Conservation (phyloP, 768 basidiomycete species). For the Mycena epipterygia region DNA sequence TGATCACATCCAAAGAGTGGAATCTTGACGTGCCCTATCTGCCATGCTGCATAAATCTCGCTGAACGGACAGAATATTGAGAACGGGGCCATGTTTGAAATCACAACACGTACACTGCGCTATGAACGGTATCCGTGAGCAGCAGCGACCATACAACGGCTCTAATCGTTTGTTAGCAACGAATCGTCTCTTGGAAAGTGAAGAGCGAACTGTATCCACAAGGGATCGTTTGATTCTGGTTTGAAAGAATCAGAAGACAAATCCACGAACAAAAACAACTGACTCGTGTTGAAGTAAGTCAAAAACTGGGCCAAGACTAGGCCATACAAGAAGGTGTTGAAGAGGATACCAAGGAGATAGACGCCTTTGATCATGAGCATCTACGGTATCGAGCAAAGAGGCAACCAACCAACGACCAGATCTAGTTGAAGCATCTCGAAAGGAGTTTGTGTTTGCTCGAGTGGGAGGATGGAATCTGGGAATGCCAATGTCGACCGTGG, state of each 20-base stretch:
- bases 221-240: slow-evolving; percentile 7
- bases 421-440: background rate
- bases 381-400: background rate
- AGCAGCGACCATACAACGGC: slow-evolving; percentile 49
- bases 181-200: too few species aligned
- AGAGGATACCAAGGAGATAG: slow-evolving; percentile 44
- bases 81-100: background rate
- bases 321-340: slow-evolving; percentile 56
- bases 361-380: slow-evolving; percentile 34
- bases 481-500: background rate
- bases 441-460: background rate
- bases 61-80: slow-evolving; percentile 33
- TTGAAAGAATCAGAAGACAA: background rate
- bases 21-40: slow-evolving; percentile 44
- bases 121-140: slow-evolving; percentile 53
- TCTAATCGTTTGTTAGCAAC: background rate
- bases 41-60: slow-evolving; percentile 51
- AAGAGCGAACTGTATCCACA: background rate
- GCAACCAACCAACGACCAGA: slow-evolving; percentile 2
- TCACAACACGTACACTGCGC: slow-evolving; percentile 46
- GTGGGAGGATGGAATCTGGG: background rate
- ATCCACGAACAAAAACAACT: background rate
- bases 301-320: slow-evolving; percentile 59
- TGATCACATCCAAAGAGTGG: background rate
- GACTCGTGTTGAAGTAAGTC: slow-evolving; percentile 53